Evolutionary conservation across 371 early-diverging fungal genomes (phyloP), one percentile per base, ranked within the genome.

Genomic region (Rhizopus microsporus): DNA sequence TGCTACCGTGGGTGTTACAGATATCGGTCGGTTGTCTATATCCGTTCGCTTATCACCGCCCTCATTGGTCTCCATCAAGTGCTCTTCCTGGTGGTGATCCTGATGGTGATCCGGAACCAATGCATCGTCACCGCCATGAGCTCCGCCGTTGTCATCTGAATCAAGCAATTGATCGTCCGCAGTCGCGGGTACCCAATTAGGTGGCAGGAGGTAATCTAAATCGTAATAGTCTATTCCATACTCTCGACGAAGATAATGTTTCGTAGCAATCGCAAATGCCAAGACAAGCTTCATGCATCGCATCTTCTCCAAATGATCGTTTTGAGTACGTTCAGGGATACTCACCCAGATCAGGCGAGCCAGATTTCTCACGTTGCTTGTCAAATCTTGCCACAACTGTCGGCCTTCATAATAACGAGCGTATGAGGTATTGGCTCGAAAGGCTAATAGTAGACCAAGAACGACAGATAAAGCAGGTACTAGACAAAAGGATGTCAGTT

Each of bases 401-500:
- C 90, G 74, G 12, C 88, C 92, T 58, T 90, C 92, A 65, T 85
- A 88, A 71, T 84, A 93, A 16, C 92, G 75, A 31, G 88, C 88
- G 67, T 92, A 92, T 1, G 89, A 81, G 2, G 89, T 87, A 68
- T 91, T 90, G 60, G 89, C 91, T 53, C 91, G 79, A 71, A 92
- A 92, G 38, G 87, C 89, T 42, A 90, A 73, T 30, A 90, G 72
- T 57, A 88, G 58, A 69, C 86, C 88, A 5, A 91, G 75, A 5
- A 87, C 86, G 10, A 88, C 83, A 54, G 85, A 80, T 16, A 88
- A 63, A 8, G 77, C 80, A 7, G 78, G 71, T 10, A 84, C 81
- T 77, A 56, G 7, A 39, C 9, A 31, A 44, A 32, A 7, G 5
- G 29, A 10, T 56, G 42, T 38, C 37, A 48, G 16, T 12, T 29